Base-by-base conservation (phyloP, 164 flowering plant species). In the Cinnamomum micranthum region DNA sequence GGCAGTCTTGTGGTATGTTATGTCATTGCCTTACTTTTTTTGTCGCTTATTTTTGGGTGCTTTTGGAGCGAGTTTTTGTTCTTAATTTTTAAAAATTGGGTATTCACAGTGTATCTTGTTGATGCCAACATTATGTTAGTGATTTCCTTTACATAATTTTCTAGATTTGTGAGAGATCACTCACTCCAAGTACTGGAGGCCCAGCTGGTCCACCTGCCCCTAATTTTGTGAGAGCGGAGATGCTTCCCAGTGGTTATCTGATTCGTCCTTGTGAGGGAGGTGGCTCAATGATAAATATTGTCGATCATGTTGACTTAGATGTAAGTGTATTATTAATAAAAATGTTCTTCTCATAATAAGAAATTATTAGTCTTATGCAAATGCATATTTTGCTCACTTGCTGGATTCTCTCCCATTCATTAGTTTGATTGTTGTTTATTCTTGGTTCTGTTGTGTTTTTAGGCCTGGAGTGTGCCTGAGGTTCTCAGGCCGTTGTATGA, bases 191-290 rank as follows among this genome's bases (percentile, higher is more conserved):
- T 7, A 85, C 86, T 70, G 94, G 91, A 67, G 95, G 95, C 69
- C 92, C 97, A 6, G 41, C 80, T 13, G 91, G 91, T 35, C 92
- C 94, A 47, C 81, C 89, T 64, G 50, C 89, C 64, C 73, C 89
- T 20, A 83, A 71, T 75, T 92, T 88, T 72, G 86, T 85, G 0
- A 86, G 97, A 82, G 94, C 90, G 71, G 91, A 91, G 76, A 81
- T 91, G 86, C 87, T 91, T 65, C 86, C 97, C 9, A 91, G 95
- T 80, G 97, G 97, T 55, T 91, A 80, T 77, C 85, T 92, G 41
- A 88, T 92, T 63, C 87, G 97, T 11, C 90, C 97, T 63, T 91
- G 92, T 81, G 97, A 92, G 74, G 97, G 97, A 65, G 95, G 97
- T 19, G 92, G 97, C 35, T 91, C 97, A 47, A 90, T 91, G 25